Conservation (phyloP, 2,329 filamentous ascomycete genomes). For the Exophiala sideris region DNA sequence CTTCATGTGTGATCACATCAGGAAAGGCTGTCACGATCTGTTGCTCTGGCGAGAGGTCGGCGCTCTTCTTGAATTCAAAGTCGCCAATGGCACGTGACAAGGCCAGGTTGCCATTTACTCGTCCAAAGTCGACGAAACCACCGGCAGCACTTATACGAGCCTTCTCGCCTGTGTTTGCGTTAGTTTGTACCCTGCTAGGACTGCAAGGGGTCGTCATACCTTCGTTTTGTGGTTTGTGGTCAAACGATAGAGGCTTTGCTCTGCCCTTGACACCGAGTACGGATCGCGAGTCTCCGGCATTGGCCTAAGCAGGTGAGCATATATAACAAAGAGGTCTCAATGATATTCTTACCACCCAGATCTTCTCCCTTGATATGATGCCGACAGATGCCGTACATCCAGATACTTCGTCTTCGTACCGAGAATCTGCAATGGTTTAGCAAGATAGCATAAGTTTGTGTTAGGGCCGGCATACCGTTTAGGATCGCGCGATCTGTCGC, state of each 20-base stretch:
- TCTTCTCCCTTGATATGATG: constrained; percentile 83
- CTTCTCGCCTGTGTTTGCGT: constrained; percentile 70
- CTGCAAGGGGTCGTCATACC: constrained; percentile 50
- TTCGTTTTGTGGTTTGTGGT: constrained; percentile 99
- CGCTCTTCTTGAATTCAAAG: constrained; percentile 99
- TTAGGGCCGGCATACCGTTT: constrained; percentile 62
- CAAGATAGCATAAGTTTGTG: constrained; percentile 3
- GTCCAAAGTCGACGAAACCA: constrained; percentile 96
- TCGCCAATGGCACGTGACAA: constrained; percentile 96
- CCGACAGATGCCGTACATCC: constrained; percentile 94
- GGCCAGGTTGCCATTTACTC: constrained; percentile 96
- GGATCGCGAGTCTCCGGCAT: constrained; percentile 92
- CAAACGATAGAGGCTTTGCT: constrained; percentile 96
- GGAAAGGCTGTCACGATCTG: constrained; percentile 98
- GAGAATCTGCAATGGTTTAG: constrained; percentile 65
- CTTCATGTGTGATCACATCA: constrained; percentile 86
- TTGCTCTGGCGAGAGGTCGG: constrained; percentile 92
- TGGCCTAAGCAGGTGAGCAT: constrained; percentile 62
- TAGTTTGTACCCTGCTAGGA: constrained; percentile 11
- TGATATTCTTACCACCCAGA: constrained; percentile 73
- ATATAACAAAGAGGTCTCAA: neutral
- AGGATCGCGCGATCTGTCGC: constrained; percentile 94
- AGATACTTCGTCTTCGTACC: constrained; percentile 96
- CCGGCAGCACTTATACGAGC: constrained; percentile 92
- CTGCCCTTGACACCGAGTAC: constrained; percentile 95